Evolutionary conservation across 345 rosid genomes (phyloP).

Genomic region (Eucalyptus marginata): DNA sequence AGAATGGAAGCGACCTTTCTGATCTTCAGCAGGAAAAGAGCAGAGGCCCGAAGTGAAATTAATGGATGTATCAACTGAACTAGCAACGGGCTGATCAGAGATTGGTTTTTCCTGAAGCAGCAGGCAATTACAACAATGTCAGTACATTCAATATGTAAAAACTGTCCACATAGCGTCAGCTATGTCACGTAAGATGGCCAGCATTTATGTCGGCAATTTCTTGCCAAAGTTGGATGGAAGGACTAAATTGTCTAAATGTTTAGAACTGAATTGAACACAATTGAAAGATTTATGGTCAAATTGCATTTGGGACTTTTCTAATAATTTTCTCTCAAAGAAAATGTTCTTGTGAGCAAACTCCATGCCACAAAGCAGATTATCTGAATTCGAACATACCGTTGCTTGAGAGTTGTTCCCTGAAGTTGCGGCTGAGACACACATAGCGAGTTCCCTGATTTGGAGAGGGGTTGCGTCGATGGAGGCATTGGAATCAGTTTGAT

Average conservation of each 20-base stretch:
- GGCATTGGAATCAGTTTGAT: background rate
- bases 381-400: background rate
- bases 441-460: background rate
- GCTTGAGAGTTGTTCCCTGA: background rate
- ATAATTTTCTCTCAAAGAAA: background rate
- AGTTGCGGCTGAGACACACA: slow-evolving; percentile 2
- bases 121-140: background rate
- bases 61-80: background rate
- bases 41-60: background rate
- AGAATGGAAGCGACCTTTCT: background rate
- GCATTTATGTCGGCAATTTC: accelerated
- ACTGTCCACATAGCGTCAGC: background rate
- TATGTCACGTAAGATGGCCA: accelerated
- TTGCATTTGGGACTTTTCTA: accelerated
- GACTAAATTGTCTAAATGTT: background rate
- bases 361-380: background rate
- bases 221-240: accelerated
- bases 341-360: background rate
- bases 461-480: background rate
- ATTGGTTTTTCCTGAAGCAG: background rate
- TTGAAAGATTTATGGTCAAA: background rate
- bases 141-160: background rate
- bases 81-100: background rate
- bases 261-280: accelerated
- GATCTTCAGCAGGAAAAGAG: background rate